phyloP scores from a whole-genome alignment of 2,329 filamentous ascomycete genomes.

The Aspergillus terreus region DNA sequence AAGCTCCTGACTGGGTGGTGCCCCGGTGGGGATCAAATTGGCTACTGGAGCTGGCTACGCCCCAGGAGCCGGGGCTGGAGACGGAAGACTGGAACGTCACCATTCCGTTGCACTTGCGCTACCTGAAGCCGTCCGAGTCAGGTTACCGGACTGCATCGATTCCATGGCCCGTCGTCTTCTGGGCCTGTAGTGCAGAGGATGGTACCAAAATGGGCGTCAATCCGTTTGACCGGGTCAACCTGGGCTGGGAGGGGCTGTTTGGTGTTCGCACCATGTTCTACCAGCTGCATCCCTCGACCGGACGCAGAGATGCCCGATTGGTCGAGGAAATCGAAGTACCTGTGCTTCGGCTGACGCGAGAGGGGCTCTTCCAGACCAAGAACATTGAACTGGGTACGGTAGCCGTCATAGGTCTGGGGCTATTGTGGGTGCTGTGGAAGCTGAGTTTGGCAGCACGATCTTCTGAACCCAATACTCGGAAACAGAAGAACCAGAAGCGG shows the following conservation, averaged over 20 bases:
- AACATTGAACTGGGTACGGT: conserved; percentile 56
- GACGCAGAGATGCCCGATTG: conserved; percentile 29
- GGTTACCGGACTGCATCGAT: conserved; percentile 57
- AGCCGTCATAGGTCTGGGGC: conserved; percentile 58
- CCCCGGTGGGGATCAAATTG: conserved; percentile 73
- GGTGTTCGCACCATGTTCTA: conserved; percentile 75
- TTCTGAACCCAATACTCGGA: conserved; percentile 15
- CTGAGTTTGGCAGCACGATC: conserved; percentile 36
- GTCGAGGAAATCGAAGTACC: conserved; percentile 60
- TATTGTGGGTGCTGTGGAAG: conserved; percentile 66
- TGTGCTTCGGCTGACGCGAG: conserved; percentile 56
- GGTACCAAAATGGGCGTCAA: conserved; percentile 66
- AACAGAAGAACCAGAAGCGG: conserved; percentile 8
- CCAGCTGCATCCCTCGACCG: conserved; percentile 60
- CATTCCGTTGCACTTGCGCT: conserved; percentile 82
- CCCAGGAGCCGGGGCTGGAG: conserved; percentile 25
- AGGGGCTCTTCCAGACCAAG: conserved; percentile 32
- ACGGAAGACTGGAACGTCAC: conserved; percentile 33
- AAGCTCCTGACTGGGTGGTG: conserved; percentile 80
- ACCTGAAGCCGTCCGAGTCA: conserved; percentile 60
- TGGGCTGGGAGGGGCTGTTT: conserved; percentile 86
- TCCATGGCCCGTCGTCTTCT: conserved; percentile 82
- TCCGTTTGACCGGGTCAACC: conserved; percentile 77
- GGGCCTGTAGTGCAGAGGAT: conserved; percentile 69
- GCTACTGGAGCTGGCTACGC: conserved; percentile 67